These are phyloP conservation scores for Moesziomyces sp. DNA, from an alignment of 1,284 basidiomycete species.

Conservation along the genomic window DNA sequence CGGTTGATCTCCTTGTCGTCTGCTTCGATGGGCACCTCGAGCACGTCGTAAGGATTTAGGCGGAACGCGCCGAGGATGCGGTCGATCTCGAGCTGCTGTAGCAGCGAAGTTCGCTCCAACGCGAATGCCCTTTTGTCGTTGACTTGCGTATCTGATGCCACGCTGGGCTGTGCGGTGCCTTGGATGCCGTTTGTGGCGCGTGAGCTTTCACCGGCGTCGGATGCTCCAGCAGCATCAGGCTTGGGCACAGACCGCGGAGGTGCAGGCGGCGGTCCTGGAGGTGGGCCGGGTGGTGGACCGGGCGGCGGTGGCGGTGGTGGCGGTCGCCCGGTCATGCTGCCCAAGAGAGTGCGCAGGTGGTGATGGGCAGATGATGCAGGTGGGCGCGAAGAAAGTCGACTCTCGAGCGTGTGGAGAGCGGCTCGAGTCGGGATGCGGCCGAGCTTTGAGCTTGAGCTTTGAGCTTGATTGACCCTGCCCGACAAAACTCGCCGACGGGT, in stretches of 20 bases:
- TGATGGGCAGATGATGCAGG: neutral
- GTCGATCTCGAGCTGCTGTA: slow-evolving; percentile 70
- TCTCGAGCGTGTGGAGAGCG: no score
- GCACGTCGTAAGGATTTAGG: slow-evolving; percentile 73
- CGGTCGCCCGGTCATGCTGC: slow-evolving; percentile 27
- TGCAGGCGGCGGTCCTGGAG: slow-evolving; percentile 40
- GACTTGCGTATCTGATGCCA: neutral
- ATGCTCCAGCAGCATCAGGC: no score
- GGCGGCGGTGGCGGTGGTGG: slow-evolving; percentile 22
- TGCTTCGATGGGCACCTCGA: slow-evolving; percentile 70
- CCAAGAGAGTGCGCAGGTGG: neutral
- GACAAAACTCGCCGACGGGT: no score
- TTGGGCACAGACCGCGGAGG: slow-evolving; percentile 19
- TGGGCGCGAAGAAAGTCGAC: slow-evolving; percentile 1
- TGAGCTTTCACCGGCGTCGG: no score
- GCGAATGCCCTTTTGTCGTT: slow-evolving; percentile 34
- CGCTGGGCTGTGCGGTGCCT: neutral
- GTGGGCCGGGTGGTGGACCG: slow-evolving; percentile 30
- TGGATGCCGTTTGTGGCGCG: neutral
- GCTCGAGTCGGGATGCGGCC: no score
- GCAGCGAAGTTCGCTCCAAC: slow-evolving; percentile 48
- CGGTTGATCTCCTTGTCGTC: slow-evolving; percentile 72
- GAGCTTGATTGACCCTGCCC: no score
- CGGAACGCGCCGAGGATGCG: slow-evolving; percentile 72
- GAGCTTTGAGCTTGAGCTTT: no score